These are phyloP conservation scores for Stylosanthes scabra DNA, from an alignment of 331 rosid genomes.

Conservation along the genomic window DNA sequence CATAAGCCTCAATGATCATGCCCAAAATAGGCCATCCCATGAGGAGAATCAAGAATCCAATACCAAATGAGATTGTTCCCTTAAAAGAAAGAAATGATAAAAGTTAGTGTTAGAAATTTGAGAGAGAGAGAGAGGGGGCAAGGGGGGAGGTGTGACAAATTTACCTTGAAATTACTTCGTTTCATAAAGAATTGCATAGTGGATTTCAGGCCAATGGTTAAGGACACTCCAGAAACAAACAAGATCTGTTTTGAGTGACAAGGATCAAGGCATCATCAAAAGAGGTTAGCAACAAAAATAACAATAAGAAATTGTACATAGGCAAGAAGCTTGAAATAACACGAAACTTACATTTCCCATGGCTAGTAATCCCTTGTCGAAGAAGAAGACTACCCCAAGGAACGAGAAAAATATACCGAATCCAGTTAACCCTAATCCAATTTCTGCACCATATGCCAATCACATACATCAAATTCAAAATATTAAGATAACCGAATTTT, in stretches of 20 bases:
- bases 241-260: slow-evolving; percentile 71
- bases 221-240: slow-evolving; percentile 93
- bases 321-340: slow-evolving; percentile 10
- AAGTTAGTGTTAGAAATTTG: slow-evolving; percentile 16
- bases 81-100: slow-evolving; percentile 32
- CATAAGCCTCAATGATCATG: slow-evolving; percentile 94
- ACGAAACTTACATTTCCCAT: slow-evolving; percentile 91
- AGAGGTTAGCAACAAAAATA: slow-evolving; percentile 23
- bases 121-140: not conserved
- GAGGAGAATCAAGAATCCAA: slow-evolving; percentile 84
- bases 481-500: slow-evolving; percentile 15
- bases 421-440: slow-evolving; percentile 95
- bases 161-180: slow-evolving; percentile 88
- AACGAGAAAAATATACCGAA: slow-evolving; percentile 93
- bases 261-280: slow-evolving; percentile 41
- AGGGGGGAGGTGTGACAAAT: slow-evolving; percentile 4
- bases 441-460: slow-evolving; percentile 69
- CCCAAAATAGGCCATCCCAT: slow-evolving; percentile 97
- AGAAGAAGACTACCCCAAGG: slow-evolving; percentile 88
- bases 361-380: slow-evolving; percentile 96
- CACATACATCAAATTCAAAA: slow-evolving; percentile 40
- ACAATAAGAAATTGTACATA: slow-evolving; percentile 16
- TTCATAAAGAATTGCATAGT: slow-evolving; percentile 97
- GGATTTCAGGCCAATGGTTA: slow-evolving; percentile 93
- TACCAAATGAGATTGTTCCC: slow-evolving; percentile 94